A percentile compares a stretch with the other conserved stretches of the same genome.
Evolutionary conservation across 2,329 filamentous ascomycete genomes (phyloP).

Genomic region (Fusarium phyllophilum): DNA sequence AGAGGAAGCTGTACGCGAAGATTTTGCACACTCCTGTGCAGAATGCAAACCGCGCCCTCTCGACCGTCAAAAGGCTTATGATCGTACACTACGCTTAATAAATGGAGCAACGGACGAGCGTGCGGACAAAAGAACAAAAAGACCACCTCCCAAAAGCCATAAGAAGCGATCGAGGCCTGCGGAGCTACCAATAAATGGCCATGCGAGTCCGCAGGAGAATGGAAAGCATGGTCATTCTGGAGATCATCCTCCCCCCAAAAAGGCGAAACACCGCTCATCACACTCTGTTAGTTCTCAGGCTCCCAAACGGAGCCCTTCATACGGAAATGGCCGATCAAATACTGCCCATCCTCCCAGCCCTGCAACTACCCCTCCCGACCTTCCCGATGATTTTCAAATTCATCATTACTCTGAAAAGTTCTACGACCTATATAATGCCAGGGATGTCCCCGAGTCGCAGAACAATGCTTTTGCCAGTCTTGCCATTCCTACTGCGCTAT

Average conservation of each 20-base stretch:
- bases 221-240: constrained; percentile 59
- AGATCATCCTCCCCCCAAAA: constrained; percentile 74
- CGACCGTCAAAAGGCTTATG: constrained; percentile 78
- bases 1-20: constrained; percentile 75
- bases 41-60: constrained; percentile 85
- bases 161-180: constrained; percentile 87
- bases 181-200: constrained; percentile 74
- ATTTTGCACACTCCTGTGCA: constrained; percentile 84
- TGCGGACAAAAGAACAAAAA: constrained; percentile 77
- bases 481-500: constrained; percentile 77
- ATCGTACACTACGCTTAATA: constrained; percentile 72
- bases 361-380: constrained; percentile 76
- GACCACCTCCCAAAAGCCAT: constrained; percentile 80
- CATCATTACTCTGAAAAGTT: constrained; percentile 82
- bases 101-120: constrained; percentile 58
- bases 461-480: constrained; percentile 84
- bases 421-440: constrained; percentile 75
- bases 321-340: constrained; percentile 70
- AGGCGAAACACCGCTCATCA: constrained; percentile 83
- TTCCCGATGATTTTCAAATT: constrained; percentile 69
- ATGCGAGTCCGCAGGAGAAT: constrained; percentile 66
- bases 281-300: constrained; percentile 78
- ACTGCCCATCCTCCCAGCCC: constrained; percentile 75
- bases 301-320: constrained; percentile 71
- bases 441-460: constrained; percentile 66